These are phyloP conservation scores for Ophiostoma ulmi DNA, from an alignment of 2,329 filamentous ascomycete genomes.

Conservation along the genomic window DNA sequence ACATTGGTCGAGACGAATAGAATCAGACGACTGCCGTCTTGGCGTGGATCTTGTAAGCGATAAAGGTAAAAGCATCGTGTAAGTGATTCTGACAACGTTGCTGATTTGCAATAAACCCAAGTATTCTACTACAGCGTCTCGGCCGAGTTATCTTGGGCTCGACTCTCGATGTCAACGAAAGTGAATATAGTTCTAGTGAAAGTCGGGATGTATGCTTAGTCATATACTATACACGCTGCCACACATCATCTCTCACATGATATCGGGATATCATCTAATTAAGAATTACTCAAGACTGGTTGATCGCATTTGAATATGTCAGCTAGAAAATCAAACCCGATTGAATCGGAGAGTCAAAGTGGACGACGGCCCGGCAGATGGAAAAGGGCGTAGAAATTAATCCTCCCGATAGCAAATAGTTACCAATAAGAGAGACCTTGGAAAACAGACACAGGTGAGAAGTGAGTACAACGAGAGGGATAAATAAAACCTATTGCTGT, in stretches of 20 bases:
- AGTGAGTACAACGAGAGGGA: not conserved
- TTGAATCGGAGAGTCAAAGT: too few relatives aligned
- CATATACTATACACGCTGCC: not conserved
- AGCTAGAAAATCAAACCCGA: not conserved
- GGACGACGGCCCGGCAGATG: not conserved
- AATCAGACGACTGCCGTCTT: not conserved
- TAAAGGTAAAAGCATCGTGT: conserved; percentile 2
- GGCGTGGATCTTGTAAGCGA: not conserved
- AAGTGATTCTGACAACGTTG: not conserved
- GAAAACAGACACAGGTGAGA: not conserved
- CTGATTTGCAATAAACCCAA: not conserved
- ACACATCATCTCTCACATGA: not conserved
- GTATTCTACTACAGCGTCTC: not conserved
- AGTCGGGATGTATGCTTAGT: not conserved
- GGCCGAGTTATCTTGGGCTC: not conserved
- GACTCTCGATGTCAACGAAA: too few relatives aligned
- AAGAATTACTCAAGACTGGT: too few relatives aligned
- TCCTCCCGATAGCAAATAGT: not conserved
- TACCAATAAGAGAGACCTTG: not conserved
- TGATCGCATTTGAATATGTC: too few relatives aligned
- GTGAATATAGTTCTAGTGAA: not conserved
- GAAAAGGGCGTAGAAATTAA: not conserved
- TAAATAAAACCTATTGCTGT: not conserved
- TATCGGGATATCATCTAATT: not conserved
- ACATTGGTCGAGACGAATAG: not conserved